These are phyloP conservation scores for Scutellaria barbata DNA, from an alignment of 257 asterid genomes.

Conservation along the genomic window DNA sequence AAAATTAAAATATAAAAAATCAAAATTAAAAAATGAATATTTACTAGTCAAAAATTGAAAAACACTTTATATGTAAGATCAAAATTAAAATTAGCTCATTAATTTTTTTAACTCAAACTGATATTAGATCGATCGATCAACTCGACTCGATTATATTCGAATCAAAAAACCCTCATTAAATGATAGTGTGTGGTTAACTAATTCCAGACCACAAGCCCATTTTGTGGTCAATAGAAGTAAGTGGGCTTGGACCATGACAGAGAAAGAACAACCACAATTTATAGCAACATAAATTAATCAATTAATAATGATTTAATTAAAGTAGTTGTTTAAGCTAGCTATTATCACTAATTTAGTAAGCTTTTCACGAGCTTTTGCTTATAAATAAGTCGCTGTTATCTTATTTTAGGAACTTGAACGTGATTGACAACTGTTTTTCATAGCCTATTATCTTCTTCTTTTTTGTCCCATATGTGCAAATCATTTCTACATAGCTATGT, in stretches of 20 bases:
- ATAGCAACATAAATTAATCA: conserved; percentile 2
- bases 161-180: conserved; percentile 16
- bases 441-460: background rate
- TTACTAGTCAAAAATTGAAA: too few relatives aligned
- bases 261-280: conserved; percentile 29
- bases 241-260: conserved; percentile 36
- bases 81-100: too few relatives aligned
- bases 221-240: conserved; percentile 10
- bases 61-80: too few relatives aligned
- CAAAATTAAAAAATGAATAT: too few relatives aligned
- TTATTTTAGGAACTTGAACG: conserved; percentile 26
- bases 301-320: conserved; percentile 32
- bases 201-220: conserved; percentile 33
- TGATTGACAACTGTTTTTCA: conserved; percentile 35
- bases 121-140: background rate
- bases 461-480: background rate
- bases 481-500: background rate
- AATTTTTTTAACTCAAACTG: too few relatives aligned
- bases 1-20: too few relatives aligned
- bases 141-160: background rate
- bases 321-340: conserved; percentile 31
- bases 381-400: conserved; percentile 26
- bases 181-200: conserved; percentile 19
- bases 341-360: conserved; percentile 40
- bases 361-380: conserved; percentile 35